phyloP scores from a whole-genome alignment of 306 rosid species.

The Lathyrus aphaca region DNA sequence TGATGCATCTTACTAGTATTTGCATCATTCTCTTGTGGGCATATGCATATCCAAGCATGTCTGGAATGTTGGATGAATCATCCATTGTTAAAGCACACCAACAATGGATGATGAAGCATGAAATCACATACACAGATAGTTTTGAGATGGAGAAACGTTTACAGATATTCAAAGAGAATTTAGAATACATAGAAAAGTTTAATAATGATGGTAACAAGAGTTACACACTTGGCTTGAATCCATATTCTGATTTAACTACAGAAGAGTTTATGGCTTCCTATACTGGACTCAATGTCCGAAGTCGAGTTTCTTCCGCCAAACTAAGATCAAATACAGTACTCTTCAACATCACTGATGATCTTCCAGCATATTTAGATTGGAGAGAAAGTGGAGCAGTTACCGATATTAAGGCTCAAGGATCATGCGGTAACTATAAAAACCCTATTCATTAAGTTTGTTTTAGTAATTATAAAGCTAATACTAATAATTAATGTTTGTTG shows the following conservation, averaged over 20 bases:
- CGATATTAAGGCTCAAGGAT: background rate
- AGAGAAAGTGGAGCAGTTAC: conserved; percentile 4
- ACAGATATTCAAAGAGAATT: conserved; percentile 38
- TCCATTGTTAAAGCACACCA: conserved; percentile 30
- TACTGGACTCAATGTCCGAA: background rate
- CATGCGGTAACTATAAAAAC: background rate
- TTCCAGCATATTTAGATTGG: background rate
- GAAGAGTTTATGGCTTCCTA: conserved; percentile 48
- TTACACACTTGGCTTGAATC: conserved; percentile 45
- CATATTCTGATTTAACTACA: conserved; percentile 43
- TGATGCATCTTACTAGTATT: background rate
- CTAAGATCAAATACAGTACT: too few species aligned
- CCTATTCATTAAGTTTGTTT: background rate
- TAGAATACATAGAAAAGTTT: conserved; percentile 41
- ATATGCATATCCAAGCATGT: conserved; percentile 34
- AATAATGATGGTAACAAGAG: conserved; percentile 42
- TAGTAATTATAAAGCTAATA: too few species aligned
- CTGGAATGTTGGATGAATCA: conserved; percentile 32
- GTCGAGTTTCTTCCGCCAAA: too few species aligned
- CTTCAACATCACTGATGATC: background rate
- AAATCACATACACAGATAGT: background rate
- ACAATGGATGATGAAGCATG: conserved; percentile 39
- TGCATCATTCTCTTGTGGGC: conserved; percentile 1
- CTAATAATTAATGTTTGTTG: too few species aligned
- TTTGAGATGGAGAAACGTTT: conserved; percentile 46